A percentile compares a stretch with the other conserved stretches of the same genome.
Evolutionary conservation across 352 stramenopile species (phyloP).

Genomic region (Phytophthora tentaculata): DNA sequence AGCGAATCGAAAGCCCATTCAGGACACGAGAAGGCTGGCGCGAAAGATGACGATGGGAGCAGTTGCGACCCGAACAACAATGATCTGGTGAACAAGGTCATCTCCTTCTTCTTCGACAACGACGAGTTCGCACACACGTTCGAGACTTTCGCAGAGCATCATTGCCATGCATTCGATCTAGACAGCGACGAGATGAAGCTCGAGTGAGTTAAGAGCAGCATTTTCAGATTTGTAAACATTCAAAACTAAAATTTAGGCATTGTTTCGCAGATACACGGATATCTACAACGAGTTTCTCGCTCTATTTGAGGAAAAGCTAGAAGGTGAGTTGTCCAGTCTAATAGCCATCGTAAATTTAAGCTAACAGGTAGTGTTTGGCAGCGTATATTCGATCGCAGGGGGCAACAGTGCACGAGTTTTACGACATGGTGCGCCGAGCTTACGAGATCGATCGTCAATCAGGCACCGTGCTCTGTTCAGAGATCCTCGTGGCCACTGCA

Average conservation of each 20-base stretch:
- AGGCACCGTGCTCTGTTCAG: conserved; percentile 69
- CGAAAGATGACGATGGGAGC: conserved; percentile 39
- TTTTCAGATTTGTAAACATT: neutral
- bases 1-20: conserved; percentile 36
- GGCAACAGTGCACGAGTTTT: conserved; percentile 70
- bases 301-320: conserved; percentile 80
- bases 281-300: conserved; percentile 80
- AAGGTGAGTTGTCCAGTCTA: conserved; percentile 44
- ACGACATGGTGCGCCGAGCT: conserved; percentile 58
- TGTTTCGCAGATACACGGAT: conserved; percentile 69
- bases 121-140: conserved; percentile 79
- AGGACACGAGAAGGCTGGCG: conserved; percentile 28
- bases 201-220: conserved; percentile 38
- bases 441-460: conserved; percentile 68
- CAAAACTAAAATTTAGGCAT: conserved; percentile 6
- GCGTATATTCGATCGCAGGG: conserved; percentile 68
- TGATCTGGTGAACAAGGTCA: conserved; percentile 67
- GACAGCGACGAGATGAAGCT: conserved; percentile 84
- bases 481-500: conserved; percentile 79
- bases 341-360: neutral
- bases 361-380: conserved; percentile 17
- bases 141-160: conserved; percentile 66
- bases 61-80: conserved; percentile 25
- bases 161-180: conserved; percentile 73
- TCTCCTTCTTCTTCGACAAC: conserved; percentile 83